Base-by-base conservation (phyloP, 2,329 filamentous ascomycete genomes). In the Colletotrichum chlorophyti region DNA sequence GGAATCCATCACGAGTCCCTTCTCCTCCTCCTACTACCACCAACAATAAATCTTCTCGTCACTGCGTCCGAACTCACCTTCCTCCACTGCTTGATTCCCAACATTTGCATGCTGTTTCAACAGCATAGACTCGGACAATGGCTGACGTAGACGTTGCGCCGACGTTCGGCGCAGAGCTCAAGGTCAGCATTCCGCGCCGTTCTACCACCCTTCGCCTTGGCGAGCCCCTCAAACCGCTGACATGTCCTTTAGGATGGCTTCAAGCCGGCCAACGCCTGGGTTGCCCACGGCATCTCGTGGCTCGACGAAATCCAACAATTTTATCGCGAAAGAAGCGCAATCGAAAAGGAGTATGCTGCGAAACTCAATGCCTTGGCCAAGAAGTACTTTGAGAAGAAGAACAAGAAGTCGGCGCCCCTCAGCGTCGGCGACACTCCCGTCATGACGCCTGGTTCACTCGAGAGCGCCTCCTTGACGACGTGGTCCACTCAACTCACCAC, bases 311-410 rank as follows among this genome's bases (percentile, higher is more conserved):
- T 99, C 63, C 92, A 99, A 74, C 88, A 91, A 70, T 99, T 98
- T 80, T 99, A 98, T 80, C 91, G 95, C 64, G 95, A 99, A 76
- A 87, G 96, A 57, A 91, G 92, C 70, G 87, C 81, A 31, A 97
- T 99, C 72, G 95, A 99, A 78, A 97, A 97, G 77, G 96, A 99
- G 73, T 98, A 99, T 74, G 90, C 91, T 68, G 84, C 89, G 63
- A 98, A 94, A 76, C 86, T 99, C 64, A 90, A 86, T 66, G 87
- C 87, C 3, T 80, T 99, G 47, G 95, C 94, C 53, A 96, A 95
- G 80, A 97, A 95, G 74, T 98, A 97, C 79, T 95, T 92, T 70
- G 96, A 99, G 69, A 96, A 96, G 81, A 99, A 98, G 81, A 87
- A 91, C 42, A 93, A 89, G 76, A 97, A 95, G 78, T 89, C 90